Evolutionary conservation across 2,329 filamentous ascomycete species (phyloP), one percentile per base, ranked within the genome.

Genomic region (Aspergillus latus): DNA sequence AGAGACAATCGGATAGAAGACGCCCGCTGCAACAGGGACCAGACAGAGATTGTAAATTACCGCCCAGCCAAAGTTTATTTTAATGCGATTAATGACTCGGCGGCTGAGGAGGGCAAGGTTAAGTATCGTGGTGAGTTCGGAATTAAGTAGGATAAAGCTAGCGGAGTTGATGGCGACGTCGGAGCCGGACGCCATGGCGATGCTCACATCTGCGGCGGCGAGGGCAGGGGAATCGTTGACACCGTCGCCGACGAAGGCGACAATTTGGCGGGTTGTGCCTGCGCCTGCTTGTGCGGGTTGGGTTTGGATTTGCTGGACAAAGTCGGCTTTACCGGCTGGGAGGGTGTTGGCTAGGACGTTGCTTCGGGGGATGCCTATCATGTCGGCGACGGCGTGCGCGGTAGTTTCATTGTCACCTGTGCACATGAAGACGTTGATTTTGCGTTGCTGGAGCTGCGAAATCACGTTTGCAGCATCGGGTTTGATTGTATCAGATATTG

Each of bases 331-430:
- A 64, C 94, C 83, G 15, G 88, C 86, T 0, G 93, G 92, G 9
- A 96, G 83, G 4, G 96, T 91, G 61, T 90, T 90, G 9, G 92
- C 91, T 60, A 96, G 89, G 62, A 97, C 87, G 68, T 95, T 89
- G 53, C 79, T 76, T 0, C 79, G 66, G 0, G 85, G 82, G 61
- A 97, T 96, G 21, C 90, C 90, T 15, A 96, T 80, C 66, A 84
- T 84, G 1, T 80, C 76, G 1, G 89, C 92, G 2, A 97, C 90
- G 0, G 91, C 90, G 16, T 82, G 79, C 2, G 92, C 92, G 0
- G 92, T 97, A n/a, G 79, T 86, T n/a, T 80, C 77, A 68, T 96
- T 96, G 76, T 97, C 92, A 30, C 92, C 92, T 0, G 91, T 95
- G 37, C 96, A 86, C 90, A 97, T 95, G 85, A 88, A 96, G 3